These are phyloP conservation scores for Dactylellina sp. DNA, from an alignment of 2,329 filamentous ascomycete genomes.

Conservation along the genomic window DNA sequence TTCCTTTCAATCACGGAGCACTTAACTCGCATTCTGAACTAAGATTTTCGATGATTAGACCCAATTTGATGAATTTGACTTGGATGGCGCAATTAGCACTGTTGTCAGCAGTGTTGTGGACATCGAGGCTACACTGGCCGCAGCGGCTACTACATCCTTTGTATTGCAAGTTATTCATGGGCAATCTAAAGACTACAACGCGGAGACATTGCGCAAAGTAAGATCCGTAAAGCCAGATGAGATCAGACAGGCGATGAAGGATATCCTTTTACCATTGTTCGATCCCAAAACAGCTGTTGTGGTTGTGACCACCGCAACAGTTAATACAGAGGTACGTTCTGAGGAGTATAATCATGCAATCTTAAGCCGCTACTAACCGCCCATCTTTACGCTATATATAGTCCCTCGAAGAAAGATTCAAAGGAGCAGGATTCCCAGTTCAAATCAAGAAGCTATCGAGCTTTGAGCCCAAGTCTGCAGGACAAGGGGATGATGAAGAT, in stretches of 20 bases:
- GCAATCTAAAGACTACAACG: conserved; percentile 80
- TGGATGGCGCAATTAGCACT: conserved; percentile 89
- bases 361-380: conserved; percentile 42
- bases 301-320: conserved; percentile 85
- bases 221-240: conserved; percentile 80
- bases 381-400: conserved; percentile 63
- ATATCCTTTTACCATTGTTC: conserved; percentile 83
- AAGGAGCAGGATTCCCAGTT: conserved; percentile 80
- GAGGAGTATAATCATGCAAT: conserved; percentile 9
- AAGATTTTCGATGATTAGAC: conserved; percentile 62
- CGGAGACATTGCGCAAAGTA: conserved; percentile 80
- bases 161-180: conserved; percentile 81
- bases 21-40: background rate
- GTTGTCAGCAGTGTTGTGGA: conserved; percentile 89
- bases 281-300: conserved; percentile 82
- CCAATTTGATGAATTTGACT: conserved; percentile 80
- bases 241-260: conserved; percentile 78
- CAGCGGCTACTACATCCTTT: conserved; percentile 85
- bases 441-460: conserved; percentile 74
- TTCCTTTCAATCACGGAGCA: background rate
- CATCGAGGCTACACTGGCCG: conserved; percentile 85
- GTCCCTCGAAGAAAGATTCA: conserved; percentile 80
- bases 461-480: conserved; percentile 41
- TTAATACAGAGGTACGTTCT: conserved; percentile 81
- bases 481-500: conserved; percentile 33